Evolutionary conservation across 768 basidiomycete species (phyloP).

Genomic region (Suillus cothurnatus): DNA sequence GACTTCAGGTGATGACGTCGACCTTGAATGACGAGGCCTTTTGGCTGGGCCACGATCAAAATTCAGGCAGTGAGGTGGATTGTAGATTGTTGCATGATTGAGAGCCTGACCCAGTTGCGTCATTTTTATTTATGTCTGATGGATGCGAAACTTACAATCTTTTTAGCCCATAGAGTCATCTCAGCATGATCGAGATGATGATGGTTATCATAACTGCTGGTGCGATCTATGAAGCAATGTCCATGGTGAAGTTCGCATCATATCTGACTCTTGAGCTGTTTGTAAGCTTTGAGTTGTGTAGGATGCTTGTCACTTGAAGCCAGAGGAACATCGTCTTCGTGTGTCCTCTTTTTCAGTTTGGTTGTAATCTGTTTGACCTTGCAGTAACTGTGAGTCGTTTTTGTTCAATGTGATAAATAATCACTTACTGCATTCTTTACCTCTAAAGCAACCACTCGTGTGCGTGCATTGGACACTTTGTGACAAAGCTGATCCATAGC

Average conservation of each 20-base stretch:
- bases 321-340: neutral
- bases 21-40: neutral
- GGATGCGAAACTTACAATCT: no score
- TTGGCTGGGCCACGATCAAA: neutral
- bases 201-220: neutral
- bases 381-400: neutral
- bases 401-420: neutral
- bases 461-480: no score
- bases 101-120: neutral
- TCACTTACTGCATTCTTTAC: neutral
- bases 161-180: neutral
- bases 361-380: neutral
- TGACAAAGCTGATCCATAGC: no score
- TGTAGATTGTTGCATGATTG: neutral
- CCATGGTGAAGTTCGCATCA: neutral
- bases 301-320: neutral
- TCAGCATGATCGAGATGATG: neutral
- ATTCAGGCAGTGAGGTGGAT: neutral
- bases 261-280: neutral
- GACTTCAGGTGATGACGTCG: neutral
- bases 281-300: neutral
- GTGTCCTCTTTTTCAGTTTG: neutral
- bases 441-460: no score
- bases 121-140: neutral
- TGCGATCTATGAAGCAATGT: neutral